Percentiles rank a stretch among this genome's conserved stretches.
These are phyloP conservation scores for Plasmodium relictum DNA, from an alignment of 169 alveolate species.

Conservation along the genomic window DNA sequence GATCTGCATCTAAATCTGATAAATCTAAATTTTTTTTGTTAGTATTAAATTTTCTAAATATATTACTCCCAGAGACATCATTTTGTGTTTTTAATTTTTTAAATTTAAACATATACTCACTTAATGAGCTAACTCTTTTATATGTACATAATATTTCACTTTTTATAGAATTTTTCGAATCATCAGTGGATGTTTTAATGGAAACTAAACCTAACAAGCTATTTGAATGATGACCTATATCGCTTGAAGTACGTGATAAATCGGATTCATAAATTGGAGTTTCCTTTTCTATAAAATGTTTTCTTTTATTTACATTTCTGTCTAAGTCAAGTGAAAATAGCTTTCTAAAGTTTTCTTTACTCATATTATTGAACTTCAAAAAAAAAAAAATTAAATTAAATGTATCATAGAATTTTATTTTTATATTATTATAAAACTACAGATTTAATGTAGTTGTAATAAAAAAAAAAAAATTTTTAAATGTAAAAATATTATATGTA, in stretches of 20 bases:
- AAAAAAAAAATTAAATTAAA: not conserved
- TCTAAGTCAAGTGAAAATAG: slow-evolving; percentile 17
- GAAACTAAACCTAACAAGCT: slow-evolving; percentile 13
- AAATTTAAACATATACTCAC: slow-evolving; percentile 37
- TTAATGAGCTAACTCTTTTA: slow-evolving; percentile 33
- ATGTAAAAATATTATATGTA: no score
- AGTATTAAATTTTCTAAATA: slow-evolving; percentile 46
- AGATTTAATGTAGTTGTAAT: not conserved
- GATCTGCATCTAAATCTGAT: not conserved
- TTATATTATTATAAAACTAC: not conserved
- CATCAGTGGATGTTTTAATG: slow-evolving; percentile 13
- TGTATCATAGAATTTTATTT: not conserved
- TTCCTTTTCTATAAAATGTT: not conserved
- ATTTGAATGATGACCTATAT: slow-evolving; percentile 13
- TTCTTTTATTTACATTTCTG: slow-evolving; percentile 1
- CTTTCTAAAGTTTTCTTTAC: slow-evolving; percentile 10
- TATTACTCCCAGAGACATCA: slow-evolving; percentile 6
- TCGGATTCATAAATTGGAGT: slow-evolving; percentile 1
- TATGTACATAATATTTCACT: slow-evolving; percentile 26
- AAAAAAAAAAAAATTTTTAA: not conserved
- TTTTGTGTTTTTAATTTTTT: slow-evolving; percentile 12
- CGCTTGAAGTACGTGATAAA: slow-evolving; percentile 13
- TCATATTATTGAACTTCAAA: slow-evolving; percentile 3
- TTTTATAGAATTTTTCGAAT: slow-evolving; percentile 35
- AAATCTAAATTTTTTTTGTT: not conserved